These are phyloP conservation scores for Fusarium citri DNA, from an alignment of 2,329 filamentous ascomycete species.

Conservation along the genomic window DNA sequence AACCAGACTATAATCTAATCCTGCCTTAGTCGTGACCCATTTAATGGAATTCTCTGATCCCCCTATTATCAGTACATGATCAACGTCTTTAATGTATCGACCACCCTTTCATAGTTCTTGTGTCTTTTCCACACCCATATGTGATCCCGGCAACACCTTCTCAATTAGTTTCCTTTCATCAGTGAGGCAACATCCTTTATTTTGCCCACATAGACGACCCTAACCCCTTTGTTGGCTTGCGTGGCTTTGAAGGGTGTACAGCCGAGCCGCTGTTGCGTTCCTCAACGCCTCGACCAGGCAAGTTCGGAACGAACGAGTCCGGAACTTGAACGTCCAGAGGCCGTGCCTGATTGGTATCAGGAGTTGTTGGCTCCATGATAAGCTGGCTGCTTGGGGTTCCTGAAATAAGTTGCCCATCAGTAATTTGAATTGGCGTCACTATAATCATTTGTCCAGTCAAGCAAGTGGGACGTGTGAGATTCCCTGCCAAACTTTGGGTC, in stretches of 20 bases:
- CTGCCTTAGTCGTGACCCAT: background rate
- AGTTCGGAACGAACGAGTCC: background rate
- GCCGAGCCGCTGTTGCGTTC: background rate
- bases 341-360: background rate
- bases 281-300: background rate
- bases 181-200: background rate
- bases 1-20: background rate
- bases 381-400: constrained; percentile 31
- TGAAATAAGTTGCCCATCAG: constrained; percentile 35
- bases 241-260: background rate
- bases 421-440: constrained; percentile 31
- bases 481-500: background rate
- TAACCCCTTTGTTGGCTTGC: constrained; percentile 33
- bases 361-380: constrained; percentile 16
- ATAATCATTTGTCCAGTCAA: constrained; percentile 31
- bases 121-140: background rate
- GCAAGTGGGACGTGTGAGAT: background rate
- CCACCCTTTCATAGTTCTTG: background rate
- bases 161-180: background rate
- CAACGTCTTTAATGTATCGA: background rate
- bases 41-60: too few relatives aligned
- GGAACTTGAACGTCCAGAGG: background rate
- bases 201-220: constrained; percentile 41
- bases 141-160: background rate
- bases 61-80: background rate